phyloP scores from a whole-genome alignment of 2,329 filamentous ascomycete species.

The Fusarium sp. region DNA sequence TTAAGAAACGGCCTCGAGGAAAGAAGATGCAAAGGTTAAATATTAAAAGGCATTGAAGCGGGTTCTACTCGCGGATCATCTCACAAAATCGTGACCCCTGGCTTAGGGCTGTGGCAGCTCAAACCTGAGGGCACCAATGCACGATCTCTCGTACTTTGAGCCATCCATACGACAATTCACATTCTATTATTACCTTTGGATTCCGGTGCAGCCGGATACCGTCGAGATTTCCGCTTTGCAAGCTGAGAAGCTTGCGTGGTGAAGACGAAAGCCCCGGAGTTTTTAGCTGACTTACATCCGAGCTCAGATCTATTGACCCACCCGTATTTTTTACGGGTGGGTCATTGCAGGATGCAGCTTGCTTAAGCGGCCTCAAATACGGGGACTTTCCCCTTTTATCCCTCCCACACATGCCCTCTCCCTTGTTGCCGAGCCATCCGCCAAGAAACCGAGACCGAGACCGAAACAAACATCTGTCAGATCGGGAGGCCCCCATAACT shows the following conservation, averaged over 20 bases:
- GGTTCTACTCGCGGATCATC: neutral
- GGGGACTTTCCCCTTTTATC: neutral
- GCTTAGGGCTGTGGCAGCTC: neutral
- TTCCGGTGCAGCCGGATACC: neutral
- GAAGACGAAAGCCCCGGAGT: neutral
- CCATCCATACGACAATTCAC: neutral
- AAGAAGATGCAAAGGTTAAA: neutral
- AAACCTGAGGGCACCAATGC: neutral
- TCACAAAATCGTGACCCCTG: neutral
- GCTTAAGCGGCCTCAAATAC: neutral
- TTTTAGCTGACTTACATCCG: neutral
- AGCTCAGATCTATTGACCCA: neutral
- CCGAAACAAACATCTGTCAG: neutral
- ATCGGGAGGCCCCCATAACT: neutral
- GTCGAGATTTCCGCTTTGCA: neutral
- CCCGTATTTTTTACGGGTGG: neutral
- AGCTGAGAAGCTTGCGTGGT: neutral
- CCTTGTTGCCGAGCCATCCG: neutral
- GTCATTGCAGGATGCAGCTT: neutral
- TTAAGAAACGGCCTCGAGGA: neutral
- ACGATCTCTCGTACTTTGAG: neutral
- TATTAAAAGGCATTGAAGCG: neutral
- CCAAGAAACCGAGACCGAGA: neutral
- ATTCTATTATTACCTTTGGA: neutral
- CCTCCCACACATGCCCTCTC: neutral